Evolutionary conservation across 495 filamentous ascomycete genomes (phyloP).

Genomic region (Terfezia boudieri): DNA sequence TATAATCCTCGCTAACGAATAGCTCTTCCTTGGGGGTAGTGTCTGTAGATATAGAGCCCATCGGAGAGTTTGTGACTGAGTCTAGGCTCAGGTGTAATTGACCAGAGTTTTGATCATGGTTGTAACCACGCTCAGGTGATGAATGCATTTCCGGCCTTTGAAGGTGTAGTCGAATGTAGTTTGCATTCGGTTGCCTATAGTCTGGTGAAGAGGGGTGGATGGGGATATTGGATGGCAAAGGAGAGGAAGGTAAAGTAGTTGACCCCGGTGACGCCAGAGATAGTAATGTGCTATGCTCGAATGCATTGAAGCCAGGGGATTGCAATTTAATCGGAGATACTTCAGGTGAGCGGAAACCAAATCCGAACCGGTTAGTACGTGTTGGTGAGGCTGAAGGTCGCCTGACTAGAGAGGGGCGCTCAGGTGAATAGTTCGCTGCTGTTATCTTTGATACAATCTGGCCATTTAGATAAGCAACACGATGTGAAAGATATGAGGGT

Average conservation of each 20-base stretch:
- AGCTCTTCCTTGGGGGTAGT: constrained; percentile 17
- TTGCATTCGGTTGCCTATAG: neutral
- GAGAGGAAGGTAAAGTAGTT: neutral
- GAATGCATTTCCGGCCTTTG: neutral
- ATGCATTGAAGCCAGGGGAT: neutral
- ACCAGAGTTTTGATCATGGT: neutral
- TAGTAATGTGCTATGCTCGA: neutral
- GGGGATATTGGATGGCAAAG: neutral
- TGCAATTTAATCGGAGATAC: neutral
- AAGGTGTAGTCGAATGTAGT: neutral
- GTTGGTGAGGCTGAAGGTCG: neutral
- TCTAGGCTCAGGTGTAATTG: neutral
- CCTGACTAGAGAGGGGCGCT: neutral
- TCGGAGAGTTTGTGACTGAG: neutral
- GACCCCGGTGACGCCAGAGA: neutral
- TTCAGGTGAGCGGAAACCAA: neutral
- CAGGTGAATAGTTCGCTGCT: neutral
- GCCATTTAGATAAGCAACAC: too few species aligned
- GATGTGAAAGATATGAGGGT: too few species aligned
- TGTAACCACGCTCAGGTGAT: neutral
- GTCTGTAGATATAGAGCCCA: neutral
- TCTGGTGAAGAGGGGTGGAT: neutral
- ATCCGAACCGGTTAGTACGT: neutral
- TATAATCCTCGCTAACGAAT: constrained; percentile 14
- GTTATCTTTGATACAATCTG: neutral